phyloP scores from a whole-genome alignment of 192 early-diverging fungal species.

The Rhizoclosmatium sp. region DNA sequence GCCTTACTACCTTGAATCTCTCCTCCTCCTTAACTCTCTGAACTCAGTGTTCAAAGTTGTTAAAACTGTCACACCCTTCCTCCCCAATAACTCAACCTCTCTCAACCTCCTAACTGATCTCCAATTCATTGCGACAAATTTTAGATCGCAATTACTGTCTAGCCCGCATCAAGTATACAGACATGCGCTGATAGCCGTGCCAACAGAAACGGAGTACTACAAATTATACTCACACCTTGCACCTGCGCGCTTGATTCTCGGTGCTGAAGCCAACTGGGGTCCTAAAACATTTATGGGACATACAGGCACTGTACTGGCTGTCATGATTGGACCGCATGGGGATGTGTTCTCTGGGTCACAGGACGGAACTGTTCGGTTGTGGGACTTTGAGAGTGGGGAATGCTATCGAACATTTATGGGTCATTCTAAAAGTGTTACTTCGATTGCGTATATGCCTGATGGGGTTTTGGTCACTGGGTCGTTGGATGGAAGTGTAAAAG shows the following conservation, averaged over 20 bases:
- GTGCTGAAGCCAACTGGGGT: neutral
- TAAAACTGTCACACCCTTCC: neutral
- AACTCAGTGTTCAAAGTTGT: neutral
- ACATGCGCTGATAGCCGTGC: neutral
- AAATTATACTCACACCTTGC: too few relatives aligned
- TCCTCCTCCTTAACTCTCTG: neutral
- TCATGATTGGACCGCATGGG: neutral
- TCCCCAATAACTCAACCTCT: neutral
- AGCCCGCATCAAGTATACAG: constrained; percentile 12
- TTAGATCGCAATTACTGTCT: neutral
- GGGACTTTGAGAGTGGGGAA: neutral
- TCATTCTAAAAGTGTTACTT: neutral
- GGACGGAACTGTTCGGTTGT: neutral
- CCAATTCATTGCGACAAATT: neutral
- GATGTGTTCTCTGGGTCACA: neutral
- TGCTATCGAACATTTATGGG: neutral
- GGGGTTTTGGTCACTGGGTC: too few relatives aligned
- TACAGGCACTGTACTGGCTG: neutral
- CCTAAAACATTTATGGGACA: neutral
- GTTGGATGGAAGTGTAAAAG: neutral
- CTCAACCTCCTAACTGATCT: neutral
- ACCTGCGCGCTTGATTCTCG: too few relatives aligned
- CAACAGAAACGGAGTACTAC: neutral
- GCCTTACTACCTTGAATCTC: neutral
- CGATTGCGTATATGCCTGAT: too few relatives aligned